Evolutionary conservation across 306 rosid species (phyloP), one percentile per base, ranked within the genome.

Genomic region (Senna siamea): DNA sequence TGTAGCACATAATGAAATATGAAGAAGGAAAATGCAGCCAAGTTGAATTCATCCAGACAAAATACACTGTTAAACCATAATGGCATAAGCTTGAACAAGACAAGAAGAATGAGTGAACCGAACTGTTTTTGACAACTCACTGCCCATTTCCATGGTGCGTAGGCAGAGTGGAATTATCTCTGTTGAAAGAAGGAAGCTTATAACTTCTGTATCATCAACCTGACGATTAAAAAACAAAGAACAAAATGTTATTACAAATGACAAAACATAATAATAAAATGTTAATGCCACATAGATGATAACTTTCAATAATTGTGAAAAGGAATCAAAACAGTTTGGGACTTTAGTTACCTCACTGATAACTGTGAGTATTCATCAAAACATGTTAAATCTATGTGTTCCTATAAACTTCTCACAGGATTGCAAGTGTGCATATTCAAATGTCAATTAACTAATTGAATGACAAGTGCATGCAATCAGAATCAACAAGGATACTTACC

Each of bases 61-160:
- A 32, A 28, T 19, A 48, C 40, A 4, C 58, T 9, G 4, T 22
- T 50, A 18, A 61, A 38, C 69, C 14, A 37, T 38, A 37, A 34
- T 18, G 18, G 13, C 63, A 66, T 10, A 11, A 60, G 72, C 73
- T 67, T 14, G 55, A 13, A 28, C 40, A 65, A 19, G 44, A 64
- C 54, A 52, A 72, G 18, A 75, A 72, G 76, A 78, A 76, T 73
- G 85, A 58, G 75, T 66, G 76, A 30, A 89, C 96, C 87, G 85
- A 86, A 91, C 97, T 78, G 97, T 91, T 91, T 94, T 94, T 76
- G 98, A 93, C 67, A 93, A 78, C 75, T 93, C 98, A 66, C 97
- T 93, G 18, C 97, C 98, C 97, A 91, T 91, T 84, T 93, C 98
- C 98, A 93, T 93, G 4, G 98, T 93, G 50, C 97, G 97, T 52